phyloP scores from a whole-genome alignment of 371 early-diverging fungal species.

The Rhizopus arrhizus region DNA sequence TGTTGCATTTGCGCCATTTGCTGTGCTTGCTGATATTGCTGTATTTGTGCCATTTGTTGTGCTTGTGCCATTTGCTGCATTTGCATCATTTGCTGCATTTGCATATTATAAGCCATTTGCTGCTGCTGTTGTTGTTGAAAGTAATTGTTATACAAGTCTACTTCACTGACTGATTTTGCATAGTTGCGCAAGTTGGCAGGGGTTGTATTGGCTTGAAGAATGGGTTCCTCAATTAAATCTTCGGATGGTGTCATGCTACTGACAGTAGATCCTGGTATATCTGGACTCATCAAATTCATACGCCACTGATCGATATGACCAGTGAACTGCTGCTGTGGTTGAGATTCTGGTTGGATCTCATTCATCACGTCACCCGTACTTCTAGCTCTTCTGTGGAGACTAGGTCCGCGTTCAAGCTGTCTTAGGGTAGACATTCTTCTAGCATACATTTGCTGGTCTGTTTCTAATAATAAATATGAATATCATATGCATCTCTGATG shows the following conservation, averaged over 20 bases:
- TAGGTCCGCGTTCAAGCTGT: constrained; percentile 32
- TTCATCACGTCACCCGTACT: constrained; percentile 30
- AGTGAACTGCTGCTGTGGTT: background rate
- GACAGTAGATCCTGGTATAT: constrained; percentile 11
- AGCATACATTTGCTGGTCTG: constrained; percentile 20
- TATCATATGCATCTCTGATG: background rate
- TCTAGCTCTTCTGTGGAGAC: constrained; percentile 31
- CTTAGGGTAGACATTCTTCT: constrained; percentile 35
- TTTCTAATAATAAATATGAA: constrained; percentile 1
- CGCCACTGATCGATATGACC: constrained; percentile 34
- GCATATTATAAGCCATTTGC: constrained; percentile 34
- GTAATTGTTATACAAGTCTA: constrained; percentile 38
- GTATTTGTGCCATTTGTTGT: constrained; percentile 30
- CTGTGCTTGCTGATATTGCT: constrained; percentile 27
- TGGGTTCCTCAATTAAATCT: constrained; percentile 21
- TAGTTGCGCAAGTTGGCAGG: background rate
- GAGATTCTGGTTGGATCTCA: background rate
- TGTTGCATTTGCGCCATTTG: constrained; percentile 41
- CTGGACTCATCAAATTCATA: constrained; percentile 26
- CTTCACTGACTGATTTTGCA: constrained; percentile 35
- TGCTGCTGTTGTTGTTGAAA: constrained; percentile 15
- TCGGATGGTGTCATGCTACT: constrained; percentile 6
- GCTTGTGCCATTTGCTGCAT: constrained; percentile 40
- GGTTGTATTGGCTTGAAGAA: constrained; percentile 4
- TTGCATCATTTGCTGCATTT: constrained; percentile 37